These are phyloP conservation scores for Xylaria sp. DNA, from an alignment of 2,329 filamentous ascomycete genomes.

Conservation along the genomic window DNA sequence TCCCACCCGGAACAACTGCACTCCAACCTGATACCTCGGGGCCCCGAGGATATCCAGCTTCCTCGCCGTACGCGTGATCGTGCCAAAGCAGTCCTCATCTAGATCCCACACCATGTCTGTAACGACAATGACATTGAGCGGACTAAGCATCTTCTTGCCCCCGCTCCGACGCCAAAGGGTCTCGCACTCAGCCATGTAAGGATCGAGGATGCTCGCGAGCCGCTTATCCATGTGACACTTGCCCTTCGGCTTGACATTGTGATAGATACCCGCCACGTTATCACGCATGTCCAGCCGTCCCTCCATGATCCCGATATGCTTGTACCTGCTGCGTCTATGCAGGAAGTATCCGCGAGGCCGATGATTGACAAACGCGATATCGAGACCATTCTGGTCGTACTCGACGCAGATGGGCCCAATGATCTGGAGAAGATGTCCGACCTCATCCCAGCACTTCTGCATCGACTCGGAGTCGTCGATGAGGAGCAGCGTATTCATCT, in stretches of 20 bases:
- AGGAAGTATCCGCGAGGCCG: slow-evolving; percentile 15
- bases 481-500: slow-evolving; percentile 68
- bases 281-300: slow-evolving; percentile 24
- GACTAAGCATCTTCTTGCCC: slow-evolving; percentile 35
- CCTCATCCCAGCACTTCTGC: slow-evolving; percentile 60
- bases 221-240: slow-evolving; percentile 19
- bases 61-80: slow-evolving; percentile 47
- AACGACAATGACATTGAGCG: slow-evolving; percentile 70
- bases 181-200: slow-evolving; percentile 20
- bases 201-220: slow-evolving; percentile 20
- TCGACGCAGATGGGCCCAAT: slow-evolving; percentile 64
- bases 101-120: slow-evolving; percentile 65
- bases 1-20: slow-evolving; percentile 74
- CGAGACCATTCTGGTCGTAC: slow-evolving; percentile 63
- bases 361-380: slow-evolving; percentile 68
- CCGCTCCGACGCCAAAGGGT: background rate
- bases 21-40: slow-evolving; percentile 62
- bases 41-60: slow-evolving; percentile 56
- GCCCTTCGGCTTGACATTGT: slow-evolving; percentile 23
- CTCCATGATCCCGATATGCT: slow-evolving; percentile 22
- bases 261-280: slow-evolving; percentile 28
- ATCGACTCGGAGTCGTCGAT: slow-evolving; percentile 71
- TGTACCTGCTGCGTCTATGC: slow-evolving; percentile 20
- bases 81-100: slow-evolving; percentile 39
- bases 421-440: slow-evolving; percentile 52